Base-by-base conservation (phyloP, 108 stramenopile species). In the Nitzschia palea region DNA sequence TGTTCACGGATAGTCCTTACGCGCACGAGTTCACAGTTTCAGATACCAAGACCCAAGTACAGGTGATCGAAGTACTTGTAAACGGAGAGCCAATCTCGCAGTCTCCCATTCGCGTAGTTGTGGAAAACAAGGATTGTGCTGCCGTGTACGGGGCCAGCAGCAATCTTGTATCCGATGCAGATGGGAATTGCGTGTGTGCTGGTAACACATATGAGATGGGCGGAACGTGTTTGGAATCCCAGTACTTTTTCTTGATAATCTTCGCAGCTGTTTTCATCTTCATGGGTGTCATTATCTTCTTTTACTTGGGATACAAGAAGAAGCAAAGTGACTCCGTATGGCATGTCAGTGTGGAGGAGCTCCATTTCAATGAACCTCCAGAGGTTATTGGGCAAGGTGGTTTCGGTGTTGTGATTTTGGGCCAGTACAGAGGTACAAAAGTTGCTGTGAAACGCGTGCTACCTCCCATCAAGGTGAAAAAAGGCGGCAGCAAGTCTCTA, bases 401-500 rank as follows among this genome's bases (percentile, higher is more conserved):
- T 9, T 80, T 76, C 47, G 80, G 80, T 2, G 33, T 76, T 22
- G 80, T 80, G 14, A 32, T 80, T 29, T 59, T 67, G 2, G 80
- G 53, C 1, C 63, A 76, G 29, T 80, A 80, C 33, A 70, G 80
- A 32, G 80, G 80, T 17, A 80, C 79, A 1, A 36, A 76, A 17
- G 79, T 80, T 4, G 79, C 79, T 18, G 68, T 75, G n/a, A 80
- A 80, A 37, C 69, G 79, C 20, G 79, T 80, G 8, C 64, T 80
- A 10, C 74, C 79, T 31, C 67, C 73, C 5, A 20, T 20, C 15
- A 43, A 12, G 8, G 10, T 40, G 9, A 18, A 25, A 18, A 57
- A 48, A 18, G 18, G 47, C 18, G 10, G 14, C 37, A 48, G 47
- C n/a, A 20, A 12, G 47, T 18, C 47, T 18, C 47, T 48, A 4